Percentiles rank a stretch among this genome's conserved stretches.
Evolutionary conservation across 179 eudicot species (phyloP).

Genomic region (Silene coronaria): DNA sequence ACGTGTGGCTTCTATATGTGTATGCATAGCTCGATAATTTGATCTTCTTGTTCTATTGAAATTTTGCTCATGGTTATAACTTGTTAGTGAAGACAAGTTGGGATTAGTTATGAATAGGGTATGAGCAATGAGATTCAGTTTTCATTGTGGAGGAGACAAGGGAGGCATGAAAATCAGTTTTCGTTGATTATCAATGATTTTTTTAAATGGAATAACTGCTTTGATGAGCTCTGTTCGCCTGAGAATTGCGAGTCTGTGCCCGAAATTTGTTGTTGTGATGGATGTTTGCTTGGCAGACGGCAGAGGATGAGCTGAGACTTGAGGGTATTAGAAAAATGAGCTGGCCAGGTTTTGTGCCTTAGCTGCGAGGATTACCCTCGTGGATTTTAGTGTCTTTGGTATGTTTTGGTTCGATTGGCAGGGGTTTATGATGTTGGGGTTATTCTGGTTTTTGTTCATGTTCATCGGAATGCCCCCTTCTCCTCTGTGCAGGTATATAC

Average conservation of each 20-base stretch:
- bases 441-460: conserved; percentile 49
- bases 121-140: neutral
- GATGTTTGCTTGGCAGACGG: conserved; percentile 31
- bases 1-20: neutral
- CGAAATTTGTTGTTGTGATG: conserved; percentile 66
- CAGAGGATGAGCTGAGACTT: conserved; percentile 41
- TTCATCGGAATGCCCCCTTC: conserved; percentile 49
- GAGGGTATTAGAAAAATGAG: conserved; percentile 53
- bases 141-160: neutral
- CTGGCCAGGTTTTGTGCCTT: no score
- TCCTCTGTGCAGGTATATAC: no score
- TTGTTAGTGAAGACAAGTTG: neutral
- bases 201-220: conserved; percentile 18
- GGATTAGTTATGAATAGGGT: neutral
- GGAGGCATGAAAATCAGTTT: neutral
- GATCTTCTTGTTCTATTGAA: neutral
- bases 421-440: conserved; percentile 67
- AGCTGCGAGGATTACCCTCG: no score
- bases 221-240: conserved; percentile 19
- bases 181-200: conserved; percentile 11
- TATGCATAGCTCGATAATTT: neutral
- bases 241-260: conserved; percentile 25
- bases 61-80: neutral
- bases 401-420: conserved; percentile 72
- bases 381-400: conserved; percentile 56